Percentiles rank a stretch among this genome's conserved stretches.
Conservation (phyloP, 2,329 filamentous ascomycete species). For the Aspergillus novofumigatus region DNA sequence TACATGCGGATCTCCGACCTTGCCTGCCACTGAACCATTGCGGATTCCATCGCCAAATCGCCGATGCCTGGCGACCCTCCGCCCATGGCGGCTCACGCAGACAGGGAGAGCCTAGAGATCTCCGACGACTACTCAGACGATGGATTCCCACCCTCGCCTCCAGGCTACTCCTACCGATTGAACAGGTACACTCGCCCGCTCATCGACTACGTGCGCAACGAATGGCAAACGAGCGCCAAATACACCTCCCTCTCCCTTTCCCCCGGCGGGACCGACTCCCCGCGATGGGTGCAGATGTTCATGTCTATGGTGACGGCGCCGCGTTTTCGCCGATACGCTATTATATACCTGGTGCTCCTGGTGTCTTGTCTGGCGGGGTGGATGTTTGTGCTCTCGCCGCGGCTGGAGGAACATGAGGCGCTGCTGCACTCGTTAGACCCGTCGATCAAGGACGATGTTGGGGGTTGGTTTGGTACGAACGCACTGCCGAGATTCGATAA, state of each 20-base stretch:
- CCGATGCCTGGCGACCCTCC: not conserved
- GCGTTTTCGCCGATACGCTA: slow-evolving; percentile 38
- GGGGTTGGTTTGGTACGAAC: slow-evolving; percentile 46
- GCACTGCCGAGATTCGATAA: slow-evolving; percentile 45
- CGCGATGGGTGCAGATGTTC: slow-evolving; percentile 22
- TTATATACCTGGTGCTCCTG: slow-evolving; percentile 33
- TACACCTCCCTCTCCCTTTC: slow-evolving; percentile 19
- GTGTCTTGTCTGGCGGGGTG: slow-evolving; percentile 30
- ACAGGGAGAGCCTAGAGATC: slow-evolving; percentile 27
- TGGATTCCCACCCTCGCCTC: slow-evolving; percentile 12
- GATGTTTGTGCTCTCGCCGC: slow-evolving; percentile 29
- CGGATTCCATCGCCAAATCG: not conserved
- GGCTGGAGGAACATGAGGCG: slow-evolving; percentile 27
- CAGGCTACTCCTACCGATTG: slow-evolving; percentile 8
- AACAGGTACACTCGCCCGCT: slow-evolving; percentile 27
- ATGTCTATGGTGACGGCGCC: slow-evolving; percentile 36
- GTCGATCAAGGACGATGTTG: slow-evolving; percentile 21
- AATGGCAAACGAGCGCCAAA: slow-evolving; percentile 30
- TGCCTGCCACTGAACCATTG: not conserved
- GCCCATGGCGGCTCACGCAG: slow-evolving; percentile 4
- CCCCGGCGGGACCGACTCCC: slow-evolving; percentile 14
- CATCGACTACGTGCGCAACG: slow-evolving; percentile 37
- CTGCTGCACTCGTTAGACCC: slow-evolving; percentile 31
- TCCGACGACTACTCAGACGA: slow-evolving; percentile 30
- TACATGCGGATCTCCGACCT: not conserved